Evolutionary conservation across 2,329 filamentous ascomycete genomes (phyloP), one percentile per base, ranked within the genome.

Genomic region (Curvularia sp.): DNA sequence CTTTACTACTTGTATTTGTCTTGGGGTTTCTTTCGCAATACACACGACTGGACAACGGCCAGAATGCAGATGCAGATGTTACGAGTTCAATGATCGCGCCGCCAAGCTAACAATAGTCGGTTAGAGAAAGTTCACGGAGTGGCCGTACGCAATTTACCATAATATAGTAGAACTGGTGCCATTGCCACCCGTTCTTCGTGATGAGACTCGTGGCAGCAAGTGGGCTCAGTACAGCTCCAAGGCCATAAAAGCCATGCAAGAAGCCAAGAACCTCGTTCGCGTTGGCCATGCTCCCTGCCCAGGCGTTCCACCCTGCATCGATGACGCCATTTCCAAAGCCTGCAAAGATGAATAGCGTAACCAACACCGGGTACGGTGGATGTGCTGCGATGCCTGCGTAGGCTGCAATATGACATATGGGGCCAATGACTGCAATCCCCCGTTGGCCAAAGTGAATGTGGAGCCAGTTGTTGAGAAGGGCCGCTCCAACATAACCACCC

Each of bases 131-230:
- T 2, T n/a, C 12, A 22, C 3, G 2, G 9, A 22, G 9, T 22
- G 33, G n/a, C 1, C 3, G 2, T 20, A 7, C 18, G 13, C 6
- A 2, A 44, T 41, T 47, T 24, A 28, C 51, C 86, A 92, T 89
- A 55, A 92, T 75, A 69, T 91, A 92, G 75, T 90, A 93, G 73
- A 89, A 93, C 13, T 81, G 79, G 67, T 88, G 91, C 90, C 91
- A 94, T 0, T 79, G 78, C 52, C 87, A 74, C 9, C 62, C 61
- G 5, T 78, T 85, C 61, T 85, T 85, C 0, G 87, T 85, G 33
- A 92, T 84, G 83, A 93, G 85, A 13, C 83, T 82, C 0, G 90
- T 91, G 0, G 89, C 89, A 55, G 91, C 81, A 3, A 92, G 75
- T 0, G 90, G 90, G 8, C 84, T 83, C 8, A 92, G 79, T 0